These are phyloP conservation scores for Diphasiastrum complanatum DNA, from an alignment of 83 land plant genomes.

Conservation along the genomic window DNA sequence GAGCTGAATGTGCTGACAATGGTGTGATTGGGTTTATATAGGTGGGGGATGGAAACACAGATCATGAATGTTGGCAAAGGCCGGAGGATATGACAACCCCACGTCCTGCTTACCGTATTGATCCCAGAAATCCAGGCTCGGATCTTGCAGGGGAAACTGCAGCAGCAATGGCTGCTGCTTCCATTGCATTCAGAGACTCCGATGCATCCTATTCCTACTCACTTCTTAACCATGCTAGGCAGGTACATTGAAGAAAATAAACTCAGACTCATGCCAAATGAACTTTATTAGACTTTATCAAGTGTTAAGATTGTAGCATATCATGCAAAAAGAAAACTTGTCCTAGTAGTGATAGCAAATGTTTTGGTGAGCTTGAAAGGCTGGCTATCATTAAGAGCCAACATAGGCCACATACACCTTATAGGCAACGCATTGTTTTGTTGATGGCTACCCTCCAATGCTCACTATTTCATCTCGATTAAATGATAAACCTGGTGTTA, in stretches of 20 bases:
- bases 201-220: slow-evolving; percentile 50
- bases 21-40: slow-evolving; percentile 12
- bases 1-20: background rate
- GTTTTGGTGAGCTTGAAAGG: too few relatives aligned
- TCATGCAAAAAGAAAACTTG: too few relatives aligned
- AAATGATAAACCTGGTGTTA: background rate
- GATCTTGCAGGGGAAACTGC: slow-evolving; percentile 80
- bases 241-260: slow-evolving; percentile 39
- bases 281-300: background rate
- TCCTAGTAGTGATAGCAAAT: too few relatives aligned
- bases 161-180: slow-evolving; percentile 82
- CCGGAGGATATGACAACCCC: slow-evolving; percentile 84
- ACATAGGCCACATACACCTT: too few relatives aligned
- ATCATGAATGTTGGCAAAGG: slow-evolving; percentile 70
- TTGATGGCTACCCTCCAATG: background rate
- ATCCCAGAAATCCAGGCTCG: slow-evolving; percentile 49
- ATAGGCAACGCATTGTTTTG: background rate
- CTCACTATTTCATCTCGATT: background rate
- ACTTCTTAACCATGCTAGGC: slow-evolving; percentile 54
- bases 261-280: background rate
- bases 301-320: background rate
- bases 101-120: slow-evolving; percentile 37
- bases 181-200: slow-evolving; percentile 45
- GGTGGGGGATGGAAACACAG: slow-evolving; percentile 74
- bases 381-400: too few relatives aligned